Evolutionary conservation across 495 filamentous ascomycete species (phyloP).

Genomic region (Xylaria curta): DNA sequence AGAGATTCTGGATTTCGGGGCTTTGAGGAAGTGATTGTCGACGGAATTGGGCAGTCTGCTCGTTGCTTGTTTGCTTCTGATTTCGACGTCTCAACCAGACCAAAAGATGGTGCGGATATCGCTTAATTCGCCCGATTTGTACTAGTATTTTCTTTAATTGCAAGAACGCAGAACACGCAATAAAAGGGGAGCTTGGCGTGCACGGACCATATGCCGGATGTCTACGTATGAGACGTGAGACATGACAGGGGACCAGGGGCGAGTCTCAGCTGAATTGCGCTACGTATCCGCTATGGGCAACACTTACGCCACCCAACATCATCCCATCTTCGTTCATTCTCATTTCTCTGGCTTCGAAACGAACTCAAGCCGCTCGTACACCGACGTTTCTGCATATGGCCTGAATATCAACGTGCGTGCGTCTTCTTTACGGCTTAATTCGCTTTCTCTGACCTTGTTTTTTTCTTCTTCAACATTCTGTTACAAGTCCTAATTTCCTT

Average conservation of each 20-base stretch:
- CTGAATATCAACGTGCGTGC: slow-evolving; percentile 13
- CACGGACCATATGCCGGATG: slow-evolving; percentile 5
- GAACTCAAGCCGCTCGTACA: background rate
- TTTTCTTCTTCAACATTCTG: background rate
- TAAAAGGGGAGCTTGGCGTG: background rate
- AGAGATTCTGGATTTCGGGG: slow-evolving; percentile 40
- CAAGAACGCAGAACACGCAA: slow-evolving; percentile 30
- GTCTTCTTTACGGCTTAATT: slow-evolving; percentile 5
- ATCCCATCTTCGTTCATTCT: background rate
- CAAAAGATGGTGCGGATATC: slow-evolving; percentile 49
- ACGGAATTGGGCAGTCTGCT: slow-evolving; percentile 35
- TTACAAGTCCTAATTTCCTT: slow-evolving; percentile 18
- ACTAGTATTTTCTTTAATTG: slow-evolving; percentile 33
- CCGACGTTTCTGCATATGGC: slow-evolving; percentile 17
- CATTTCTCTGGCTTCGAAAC: slow-evolving; percentile 3
- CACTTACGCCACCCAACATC: background rate
- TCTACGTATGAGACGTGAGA: background rate
- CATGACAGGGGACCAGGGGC: slow-evolving; percentile 5
- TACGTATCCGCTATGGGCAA: background rate
- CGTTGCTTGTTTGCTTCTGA: slow-evolving; percentile 43
- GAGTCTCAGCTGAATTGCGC: slow-evolving; percentile 6
- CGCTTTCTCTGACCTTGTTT: background rate
- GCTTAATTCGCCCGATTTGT: slow-evolving; percentile 47
- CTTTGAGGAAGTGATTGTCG: slow-evolving; percentile 37
- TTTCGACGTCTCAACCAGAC: slow-evolving; percentile 36